A percentile compares a stretch with the other conserved stretches of the same genome.
Evolutionary conservation across 371 early-diverging fungal genomes (phyloP).

Genomic region (Lichtheimia hyalospora): DNA sequence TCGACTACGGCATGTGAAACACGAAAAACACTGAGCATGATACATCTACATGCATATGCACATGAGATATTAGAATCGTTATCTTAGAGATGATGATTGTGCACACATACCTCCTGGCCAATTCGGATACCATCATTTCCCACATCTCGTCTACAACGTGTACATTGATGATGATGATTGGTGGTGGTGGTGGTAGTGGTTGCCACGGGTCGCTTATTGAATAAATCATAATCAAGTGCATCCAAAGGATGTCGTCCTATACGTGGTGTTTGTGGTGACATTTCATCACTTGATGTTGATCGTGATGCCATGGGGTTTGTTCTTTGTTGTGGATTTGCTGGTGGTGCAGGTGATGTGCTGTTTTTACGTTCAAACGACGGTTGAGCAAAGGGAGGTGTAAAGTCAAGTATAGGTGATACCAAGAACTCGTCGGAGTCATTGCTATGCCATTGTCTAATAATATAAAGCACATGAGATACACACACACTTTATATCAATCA

Average conservation of each 20-base stretch:
- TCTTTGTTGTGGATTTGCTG: not conserved
- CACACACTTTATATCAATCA: no score
- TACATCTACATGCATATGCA: slow-evolving; percentile 9
- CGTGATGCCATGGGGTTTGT: slow-evolving; percentile 1
- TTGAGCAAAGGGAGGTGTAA: slow-evolving; percentile 4
- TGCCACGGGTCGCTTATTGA: no score
- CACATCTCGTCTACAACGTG: slow-evolving; percentile 14
- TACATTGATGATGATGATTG: slow-evolving; percentile 4
- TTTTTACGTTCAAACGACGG: slow-evolving; percentile 12
- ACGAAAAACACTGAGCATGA: slow-evolving; percentile 23
- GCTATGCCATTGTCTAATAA: not conserved
- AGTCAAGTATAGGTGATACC: slow-evolving; percentile 5
- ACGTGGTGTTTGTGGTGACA: slow-evolving; percentile 4
- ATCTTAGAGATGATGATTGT: not conserved
- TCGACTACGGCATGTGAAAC: slow-evolving; percentile 19
- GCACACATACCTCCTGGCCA: slow-evolving; percentile 4
- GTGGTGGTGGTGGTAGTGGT: not conserved
- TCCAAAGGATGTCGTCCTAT: not conserved
- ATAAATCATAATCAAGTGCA: not conserved
- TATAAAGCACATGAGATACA: no score
- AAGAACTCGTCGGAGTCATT: not conserved
- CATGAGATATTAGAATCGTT: not conserved
- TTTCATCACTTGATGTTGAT: slow-evolving; percentile 12
- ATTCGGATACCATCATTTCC: slow-evolving; percentile 2
- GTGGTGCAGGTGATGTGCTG: slow-evolving; percentile 23